Base-by-base conservation (phyloP, 1,139 yeast genomes). In the Blastobotrys capitulatus region DNA sequence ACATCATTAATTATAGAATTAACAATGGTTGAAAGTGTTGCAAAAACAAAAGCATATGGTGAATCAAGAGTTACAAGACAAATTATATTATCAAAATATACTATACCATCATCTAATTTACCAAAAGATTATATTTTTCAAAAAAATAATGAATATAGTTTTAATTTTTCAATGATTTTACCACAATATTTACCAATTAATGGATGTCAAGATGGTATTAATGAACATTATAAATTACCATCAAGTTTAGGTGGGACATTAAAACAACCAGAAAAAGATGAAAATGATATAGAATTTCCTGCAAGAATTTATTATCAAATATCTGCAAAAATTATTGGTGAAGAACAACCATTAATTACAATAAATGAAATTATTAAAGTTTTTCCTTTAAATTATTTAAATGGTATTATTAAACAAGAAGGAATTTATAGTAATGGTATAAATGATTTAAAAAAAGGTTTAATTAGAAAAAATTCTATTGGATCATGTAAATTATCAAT, bases 391-490 rank as follows among this genome's bases (percentile, higher is more conserved):
- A 26, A 39, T 35, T 18, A 41, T 25, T 16, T 5, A 32, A 12
- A n/a, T 39, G 34, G 18, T 2, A 16, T n/a, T 22, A 13, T 18
- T 22, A 18, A 16, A 9, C 38, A 25, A 15, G 12, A 5, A 12
- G 32, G 27, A 7, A 18, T n/a, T 15, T 25, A 39, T 13, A n/a
- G n/a, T 22, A 22, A 16, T 31, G 31, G 31, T 10, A 9, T 6
- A 29, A 41, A n/a, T n/a, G 47, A 47, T n/a, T n/a, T 47, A 26
- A 42, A 35, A 42, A 25, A 32, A 20, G 50, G 50, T 1, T 22
- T 35, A 25, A 3, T 47, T 16, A 15, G 36, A 8, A 42, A 38
- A 27, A n/a, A 36, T n/a, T 42, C 46, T 4, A 32, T 47, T 22
- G 50, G 50, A 16, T 15, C 35, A n/a, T 38, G 47, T 18, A 16